A percentile compares a stretch with the other conserved stretches of the same genome.
These are phyloP conservation scores for Claviceps arundinis DNA, from an alignment of 2,329 filamentous ascomycete genomes.

Conservation along the genomic window DNA sequence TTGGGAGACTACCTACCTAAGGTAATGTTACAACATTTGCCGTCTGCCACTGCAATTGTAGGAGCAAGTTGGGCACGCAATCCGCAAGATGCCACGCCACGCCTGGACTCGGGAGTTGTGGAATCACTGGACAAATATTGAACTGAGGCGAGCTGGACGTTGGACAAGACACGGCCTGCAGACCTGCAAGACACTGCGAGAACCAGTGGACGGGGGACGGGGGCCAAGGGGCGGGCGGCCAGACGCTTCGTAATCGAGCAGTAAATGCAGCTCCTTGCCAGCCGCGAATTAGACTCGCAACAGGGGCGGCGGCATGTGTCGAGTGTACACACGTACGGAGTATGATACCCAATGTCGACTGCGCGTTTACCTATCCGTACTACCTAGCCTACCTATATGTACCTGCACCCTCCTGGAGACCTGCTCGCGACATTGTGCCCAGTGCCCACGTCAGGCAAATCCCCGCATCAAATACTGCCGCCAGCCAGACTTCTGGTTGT, in stretches of 20 bases:
- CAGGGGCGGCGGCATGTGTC: not conserved
- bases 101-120: not conserved
- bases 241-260: not conserved
- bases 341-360: too few species aligned
- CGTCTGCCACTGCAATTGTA: not conserved
- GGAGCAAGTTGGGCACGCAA: not conserved
- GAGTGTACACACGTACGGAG: not conserved
- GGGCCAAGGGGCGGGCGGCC: not conserved
- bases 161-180: not conserved
- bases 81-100: not conserved
- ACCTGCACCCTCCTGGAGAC: too few species aligned
- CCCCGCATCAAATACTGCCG: not conserved
- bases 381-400: too few species aligned
- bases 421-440: not conserved
- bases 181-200: not conserved
- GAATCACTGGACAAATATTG: not conserved
- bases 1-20: too few species aligned
- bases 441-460: not conserved
- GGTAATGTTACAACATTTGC: too few species aligned
- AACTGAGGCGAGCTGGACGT: not conserved
- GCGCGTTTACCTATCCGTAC: too few species aligned
- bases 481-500: not conserved
- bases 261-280: not conserved
- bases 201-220: not conserved
- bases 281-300: not conserved